These are phyloP conservation scores for Neurospora tetrasperma DNA, from an alignment of 495 filamentous ascomycete genomes.

Conservation along the genomic window DNA sequence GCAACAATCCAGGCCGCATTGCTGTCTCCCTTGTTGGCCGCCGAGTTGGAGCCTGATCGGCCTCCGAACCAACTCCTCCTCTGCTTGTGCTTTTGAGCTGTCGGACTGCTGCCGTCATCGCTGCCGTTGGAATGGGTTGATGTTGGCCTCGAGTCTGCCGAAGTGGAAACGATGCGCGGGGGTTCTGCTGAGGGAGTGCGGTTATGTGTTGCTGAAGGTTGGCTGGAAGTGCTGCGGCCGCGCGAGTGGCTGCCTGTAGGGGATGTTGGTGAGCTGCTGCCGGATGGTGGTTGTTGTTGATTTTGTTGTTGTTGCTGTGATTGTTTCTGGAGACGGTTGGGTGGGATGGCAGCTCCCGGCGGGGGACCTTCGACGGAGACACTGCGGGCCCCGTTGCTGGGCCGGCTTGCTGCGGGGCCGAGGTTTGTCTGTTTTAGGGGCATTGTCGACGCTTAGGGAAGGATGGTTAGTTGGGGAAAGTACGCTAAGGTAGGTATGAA, in stretches of 20 bases:
- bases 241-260: background rate
- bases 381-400: background rate
- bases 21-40: slow-evolving; percentile 10
- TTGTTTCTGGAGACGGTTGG: background rate
- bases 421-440: background rate
- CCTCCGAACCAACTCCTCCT: slow-evolving; percentile 36
- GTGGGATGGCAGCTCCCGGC: background rate
- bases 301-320: background rate
- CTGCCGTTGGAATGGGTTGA: slow-evolving; percentile 7
- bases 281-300: background rate
- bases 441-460: background rate
- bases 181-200: background rate
- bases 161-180: background rate
- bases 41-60: slow-evolving; percentile 34
- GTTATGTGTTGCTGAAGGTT: background rate
- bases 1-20: slow-evolving; percentile 54
- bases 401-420: background rate
- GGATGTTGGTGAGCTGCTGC: background rate
- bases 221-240: background rate
- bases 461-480: no score
- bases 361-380: background rate
- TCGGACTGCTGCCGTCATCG: slow-evolving; percentile 24
- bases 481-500: no score
- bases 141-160: slow-evolving; percentile 14
- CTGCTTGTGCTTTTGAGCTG: slow-evolving; percentile 18